Evolutionary conservation across 2,329 filamentous ascomycete species (phyloP).

Genomic region (Teratosphaeria zuluensis): DNA sequence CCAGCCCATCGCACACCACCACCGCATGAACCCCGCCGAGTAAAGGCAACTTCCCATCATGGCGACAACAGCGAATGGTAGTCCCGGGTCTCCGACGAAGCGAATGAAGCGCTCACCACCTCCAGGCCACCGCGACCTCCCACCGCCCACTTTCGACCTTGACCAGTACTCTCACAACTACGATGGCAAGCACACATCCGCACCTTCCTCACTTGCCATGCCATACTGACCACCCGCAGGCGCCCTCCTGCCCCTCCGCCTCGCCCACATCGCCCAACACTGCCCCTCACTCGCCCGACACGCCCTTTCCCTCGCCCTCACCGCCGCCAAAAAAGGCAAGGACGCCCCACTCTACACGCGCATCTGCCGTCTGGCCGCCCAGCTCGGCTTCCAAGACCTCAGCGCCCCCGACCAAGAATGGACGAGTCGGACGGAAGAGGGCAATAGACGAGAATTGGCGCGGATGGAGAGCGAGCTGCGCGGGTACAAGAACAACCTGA

Average conservation of each 20-base stretch:
- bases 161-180: constrained; percentile 89
- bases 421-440: constrained; percentile 57
- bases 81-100: constrained; percentile 2
- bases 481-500: constrained; percentile 90
- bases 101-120: constrained; percentile 1
- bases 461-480: constrained; percentile 79
- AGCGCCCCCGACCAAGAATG: constrained; percentile 61
- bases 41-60: not conserved
- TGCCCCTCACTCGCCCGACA: constrained; percentile 69
- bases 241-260: constrained; percentile 68
- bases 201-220: not conserved
- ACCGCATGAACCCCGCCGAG: not conserved
- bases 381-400: constrained; percentile 57
- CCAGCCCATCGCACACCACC: not conserved
- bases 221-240: constrained; percentile 40
- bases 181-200: constrained; percentile 45
- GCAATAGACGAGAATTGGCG: constrained; percentile 59
- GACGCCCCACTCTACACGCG: constrained; percentile 64
- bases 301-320: constrained; percentile 67
- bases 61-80: not conserved
- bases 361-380: constrained; percentile 57
- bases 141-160: constrained; percentile 74
- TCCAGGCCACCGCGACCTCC: constrained; percentile 26
- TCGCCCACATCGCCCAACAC: constrained; percentile 69
- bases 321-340: constrained; percentile 64